Base-by-base conservation (phyloP, 805 yeast species). In the Limtongia smithiae region DNA sequence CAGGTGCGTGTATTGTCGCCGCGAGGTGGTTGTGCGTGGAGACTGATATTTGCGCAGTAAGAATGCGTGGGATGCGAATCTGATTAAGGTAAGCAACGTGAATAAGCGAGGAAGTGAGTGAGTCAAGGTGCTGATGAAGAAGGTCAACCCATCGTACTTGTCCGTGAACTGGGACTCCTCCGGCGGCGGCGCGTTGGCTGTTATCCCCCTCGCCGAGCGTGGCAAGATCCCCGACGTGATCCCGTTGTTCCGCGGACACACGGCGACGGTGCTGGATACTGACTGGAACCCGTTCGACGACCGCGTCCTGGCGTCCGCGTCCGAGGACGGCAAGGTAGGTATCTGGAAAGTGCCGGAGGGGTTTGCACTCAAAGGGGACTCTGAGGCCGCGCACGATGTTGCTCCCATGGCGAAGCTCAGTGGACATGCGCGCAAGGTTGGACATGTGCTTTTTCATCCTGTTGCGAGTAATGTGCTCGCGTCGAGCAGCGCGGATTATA, bases 151-250 rank as follows among this genome's bases (percentile, higher is more conserved):
- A 33, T 83, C 84, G 66, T 93, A 79, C 62, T 68, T 93, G 36
- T 76, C 96, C 0, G 83, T 89, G 57, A 89, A 87, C 66, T 89
- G 96, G 96, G 88, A 86, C 51, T 76, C 96, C 28, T 83, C 95
- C 9, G 97, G 97, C 35, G 97, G 97, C 55, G 99, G 99, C 45
- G 94, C 97, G 0, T 90, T 93, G 72, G 96, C 96, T 1, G 85
- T 94, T 11, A 81, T 93, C 52, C 98, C 98, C 1, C 71, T 87
- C 22, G 65, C 67, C 7, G 96, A 91, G 67, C 82, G 80, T 17
- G 97, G 98, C 8, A 93, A 90, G 65, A 82, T 90, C 6, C 97
- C 96, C 3, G 99, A 93, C 60, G 80, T 83, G 53, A 90, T 89
- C 41, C 93, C 98, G 1, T 75, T 93, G 58, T 93, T 91, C 69